Evolutionary conservation across 2,329 filamentous ascomycete species (phyloP), one percentile per base, ranked within the genome.

Genomic region (Talaromyces sp.): DNA sequence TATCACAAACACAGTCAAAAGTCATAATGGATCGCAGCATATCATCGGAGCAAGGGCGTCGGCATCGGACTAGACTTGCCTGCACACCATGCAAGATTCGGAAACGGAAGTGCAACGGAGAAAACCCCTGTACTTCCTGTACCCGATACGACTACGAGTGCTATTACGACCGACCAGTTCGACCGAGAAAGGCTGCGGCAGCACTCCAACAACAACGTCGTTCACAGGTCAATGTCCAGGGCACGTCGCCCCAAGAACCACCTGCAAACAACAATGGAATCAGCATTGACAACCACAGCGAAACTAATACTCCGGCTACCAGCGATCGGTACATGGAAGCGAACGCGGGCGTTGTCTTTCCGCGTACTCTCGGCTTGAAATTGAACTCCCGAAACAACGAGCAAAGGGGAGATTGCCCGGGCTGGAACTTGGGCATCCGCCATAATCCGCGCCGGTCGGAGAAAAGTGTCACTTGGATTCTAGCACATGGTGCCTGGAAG

Each of bases 301-400:
- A 53, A 5, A 28, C 21, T 17, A 13, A 22, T 7, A 17, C 21
- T 22, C 43, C 36, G 3, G 28, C 64, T 61, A 53, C 60, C 5
- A 53, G 45, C 39, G 62, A 62, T 19, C 33, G 40, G 59, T 78
- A 73, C 11, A 68, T 82, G 10, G 79, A 82, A 57, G 80, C 80
- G 40, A 84, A 84, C 61, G 83, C 80, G 0, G 80, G 79, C 0
- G 77, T 81, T 0, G 79, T 80, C 0, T 84, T 84, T 62, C 74
- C 81, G 2, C 69, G 79, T 41, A 74, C 76, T n/a, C 67, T 84
- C 37, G 81, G 77, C 0, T 72, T 82, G 41, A 75, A 77, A 40
- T 69, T 84, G 2, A 80, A 84, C 64, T 77, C 80, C 0, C 17
- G 25, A 43, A 75, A 74, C 4, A 78, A 77, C 60, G 80, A 78